Conservation (phyloP, 2,329 filamentous ascomycete genomes). For the Exophiala dermatitidis region DNA sequence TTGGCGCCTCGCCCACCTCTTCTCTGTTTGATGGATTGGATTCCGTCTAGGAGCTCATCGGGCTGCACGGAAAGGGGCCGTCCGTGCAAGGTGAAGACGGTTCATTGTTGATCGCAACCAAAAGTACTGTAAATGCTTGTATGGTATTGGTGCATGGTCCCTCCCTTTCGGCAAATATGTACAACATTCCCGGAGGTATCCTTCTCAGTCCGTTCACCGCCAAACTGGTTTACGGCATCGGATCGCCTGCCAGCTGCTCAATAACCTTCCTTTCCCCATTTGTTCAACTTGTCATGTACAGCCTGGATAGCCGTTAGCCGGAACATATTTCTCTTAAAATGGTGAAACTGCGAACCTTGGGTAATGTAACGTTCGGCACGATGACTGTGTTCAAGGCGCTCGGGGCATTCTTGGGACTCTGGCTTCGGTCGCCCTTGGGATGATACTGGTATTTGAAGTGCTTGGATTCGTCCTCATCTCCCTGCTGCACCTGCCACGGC, state of each 20-base stretch:
- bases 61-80: too few relatives aligned
- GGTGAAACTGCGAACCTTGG: slow-evolving; percentile 57
- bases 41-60: too few relatives aligned
- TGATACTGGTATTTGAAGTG: slow-evolving; percentile 67
- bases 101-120: too few relatives aligned
- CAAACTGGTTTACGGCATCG: background rate
- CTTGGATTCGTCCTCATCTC: slow-evolving; percentile 56
- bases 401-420: slow-evolving; percentile 77
- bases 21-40: too few relatives aligned
- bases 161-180: slow-evolving; percentile 1
- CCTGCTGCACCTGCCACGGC: slow-evolving; percentile 76
- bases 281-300: slow-evolving; percentile 97
- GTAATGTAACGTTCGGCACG: slow-evolving; percentile 85
- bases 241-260: slow-evolving; percentile 30
- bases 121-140: background rate
- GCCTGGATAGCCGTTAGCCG: slow-evolving; percentile 45
- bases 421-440: slow-evolving; percentile 72
- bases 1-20: too few relatives aligned
- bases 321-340: background rate
- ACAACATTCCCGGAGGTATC: background rate
- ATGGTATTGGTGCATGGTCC: background rate
- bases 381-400: slow-evolving; percentile 93
- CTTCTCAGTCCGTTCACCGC: background rate
- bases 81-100: too few relatives aligned
- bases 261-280: slow-evolving; percentile 98